phyloP scores from a whole-genome alignment of 2,329 filamentous ascomycete genomes.

The Fusarium hostae region DNA sequence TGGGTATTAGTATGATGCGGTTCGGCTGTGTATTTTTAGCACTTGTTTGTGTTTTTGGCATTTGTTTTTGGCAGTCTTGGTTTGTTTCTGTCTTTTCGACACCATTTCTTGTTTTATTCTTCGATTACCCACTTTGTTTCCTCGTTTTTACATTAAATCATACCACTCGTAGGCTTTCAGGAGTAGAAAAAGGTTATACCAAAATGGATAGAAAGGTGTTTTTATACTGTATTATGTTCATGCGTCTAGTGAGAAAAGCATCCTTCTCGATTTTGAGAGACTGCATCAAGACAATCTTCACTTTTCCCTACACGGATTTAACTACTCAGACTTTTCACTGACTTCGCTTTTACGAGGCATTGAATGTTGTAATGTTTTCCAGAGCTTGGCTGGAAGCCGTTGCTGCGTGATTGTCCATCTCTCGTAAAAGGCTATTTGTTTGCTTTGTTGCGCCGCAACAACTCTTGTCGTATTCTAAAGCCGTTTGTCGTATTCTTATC shows the following conservation, averaged over 20 bases:
- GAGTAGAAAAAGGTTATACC: slow-evolving; percentile 47
- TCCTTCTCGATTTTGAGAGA: not conserved
- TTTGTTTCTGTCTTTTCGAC: slow-evolving; percentile 4
- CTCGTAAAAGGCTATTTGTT: not conserved
- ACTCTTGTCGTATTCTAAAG: not conserved
- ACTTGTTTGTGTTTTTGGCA: slow-evolving; percentile 3
- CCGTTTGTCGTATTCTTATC: not conserved
- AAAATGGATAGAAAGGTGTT: slow-evolving; percentile 47
- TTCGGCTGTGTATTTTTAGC: slow-evolving; percentile 37
- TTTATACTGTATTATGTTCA: not conserved
- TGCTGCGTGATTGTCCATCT: not conserved
- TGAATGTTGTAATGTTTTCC: not conserved
- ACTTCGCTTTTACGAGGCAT: not conserved
- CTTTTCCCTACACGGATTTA: not conserved
- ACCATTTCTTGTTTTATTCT: slow-evolving; percentile 17
- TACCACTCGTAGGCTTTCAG: slow-evolving; percentile 44
- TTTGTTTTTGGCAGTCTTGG: slow-evolving; percentile 6
- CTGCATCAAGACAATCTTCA: not conserved
- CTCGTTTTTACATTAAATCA: slow-evolving; percentile 35
- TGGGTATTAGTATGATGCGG: slow-evolving; percentile 21
- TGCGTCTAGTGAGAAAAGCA: not conserved
- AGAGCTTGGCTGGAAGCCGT: not conserved
- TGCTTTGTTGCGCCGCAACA: not conserved
- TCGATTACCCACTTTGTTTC: slow-evolving; percentile 27
- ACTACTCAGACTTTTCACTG: not conserved